phyloP scores from a whole-genome alignment of 305 asterid genomes.

The Fraxinus velutina region DNA sequence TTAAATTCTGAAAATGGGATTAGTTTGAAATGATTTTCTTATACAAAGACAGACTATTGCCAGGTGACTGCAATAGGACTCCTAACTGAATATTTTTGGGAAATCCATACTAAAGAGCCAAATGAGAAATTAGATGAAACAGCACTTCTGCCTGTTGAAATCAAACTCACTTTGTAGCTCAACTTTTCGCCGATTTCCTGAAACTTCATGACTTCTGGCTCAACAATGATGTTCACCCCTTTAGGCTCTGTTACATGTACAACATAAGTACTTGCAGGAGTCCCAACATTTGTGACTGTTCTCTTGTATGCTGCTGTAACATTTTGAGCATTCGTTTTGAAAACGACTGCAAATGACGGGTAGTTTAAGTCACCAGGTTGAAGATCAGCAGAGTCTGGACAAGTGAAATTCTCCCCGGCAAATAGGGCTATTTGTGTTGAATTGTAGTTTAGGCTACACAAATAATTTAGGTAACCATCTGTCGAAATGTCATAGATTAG shows the following conservation, averaged over 20 bases:
- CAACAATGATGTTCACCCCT: constrained; percentile 42
- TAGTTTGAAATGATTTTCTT: neutral
- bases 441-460: constrained; percentile 61
- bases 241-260: constrained; percentile 43
- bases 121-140: constrained; percentile 37
- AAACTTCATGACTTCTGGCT: constrained; percentile 50
- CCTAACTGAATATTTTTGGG: constrained; percentile 42
- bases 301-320: constrained; percentile 38
- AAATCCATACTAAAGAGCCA: constrained; percentile 63
- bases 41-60: constrained; percentile 23
- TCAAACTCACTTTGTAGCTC: constrained; percentile 50
- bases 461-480: constrained; percentile 44
- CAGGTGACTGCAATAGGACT: constrained; percentile 72
- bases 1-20: neutral
- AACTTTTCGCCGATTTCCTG: constrained; percentile 38
- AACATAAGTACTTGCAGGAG: constrained; percentile 32
- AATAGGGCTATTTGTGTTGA: constrained; percentile 51
- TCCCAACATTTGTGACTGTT: constrained; percentile 64
- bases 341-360: constrained; percentile 61
- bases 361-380: constrained; percentile 66
- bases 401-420: constrained; percentile 34
- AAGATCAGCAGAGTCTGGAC: constrained; percentile 30
- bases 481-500: constrained; percentile 53
- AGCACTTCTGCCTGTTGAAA: constrained; percentile 21
- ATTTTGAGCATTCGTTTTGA: constrained; percentile 22